phyloP scores from a whole-genome alignment of 495 filamentous ascomycete genomes.

The Penicillium samsonianum region DNA sequence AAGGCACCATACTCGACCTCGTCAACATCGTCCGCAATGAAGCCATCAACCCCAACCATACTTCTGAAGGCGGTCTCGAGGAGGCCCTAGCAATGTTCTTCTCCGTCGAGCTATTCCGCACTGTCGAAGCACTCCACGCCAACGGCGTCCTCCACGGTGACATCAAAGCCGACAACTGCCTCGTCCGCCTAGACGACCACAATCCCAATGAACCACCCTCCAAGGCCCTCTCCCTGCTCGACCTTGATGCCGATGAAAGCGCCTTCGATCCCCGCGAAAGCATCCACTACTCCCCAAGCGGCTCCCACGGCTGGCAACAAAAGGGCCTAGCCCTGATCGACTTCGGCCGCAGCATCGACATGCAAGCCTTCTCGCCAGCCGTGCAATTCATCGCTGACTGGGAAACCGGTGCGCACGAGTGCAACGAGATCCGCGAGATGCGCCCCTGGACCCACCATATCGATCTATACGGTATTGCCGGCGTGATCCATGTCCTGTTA shows the following conservation, averaged over 20 bases:
- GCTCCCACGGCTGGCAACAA: slow-evolving; percentile 71
- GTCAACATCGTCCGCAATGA: slow-evolving; percentile 83
- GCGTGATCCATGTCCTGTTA: slow-evolving; percentile 78
- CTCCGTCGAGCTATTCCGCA: slow-evolving; percentile 85
- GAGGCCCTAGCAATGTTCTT: slow-evolving; percentile 94
- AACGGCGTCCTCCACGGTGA: slow-evolving; percentile 87
- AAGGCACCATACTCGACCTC: slow-evolving; percentile 90
- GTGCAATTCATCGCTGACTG: slow-evolving; percentile 95
- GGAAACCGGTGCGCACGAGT: slow-evolving; percentile 81
- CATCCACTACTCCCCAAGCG: slow-evolving; percentile 65
- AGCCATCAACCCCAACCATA: slow-evolving; percentile 42
- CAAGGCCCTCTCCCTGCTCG: slow-evolving; percentile 33
- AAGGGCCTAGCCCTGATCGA: slow-evolving; percentile 89
- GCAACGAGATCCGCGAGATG: slow-evolving; percentile 89
- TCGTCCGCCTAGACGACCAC: slow-evolving; percentile 72
- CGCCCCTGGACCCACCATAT: slow-evolving; percentile 95
- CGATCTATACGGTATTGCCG: slow-evolving; percentile 90
- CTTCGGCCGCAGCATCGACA: slow-evolving; percentile 93
- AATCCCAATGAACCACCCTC: slow-evolving; percentile 25
- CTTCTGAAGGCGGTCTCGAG: slow-evolving; percentile 68
- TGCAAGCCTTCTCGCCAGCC: slow-evolving; percentile 72
- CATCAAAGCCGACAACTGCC: slow-evolving; percentile 91
- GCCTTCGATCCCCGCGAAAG: slow-evolving; percentile 45
- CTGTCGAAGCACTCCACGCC: slow-evolving; percentile 80
- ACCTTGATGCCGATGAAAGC: slow-evolving; percentile 43